Evolutionary conservation across 1,284 basidiomycete species (phyloP).

Genomic region (Hemileia vastatrix): DNA sequence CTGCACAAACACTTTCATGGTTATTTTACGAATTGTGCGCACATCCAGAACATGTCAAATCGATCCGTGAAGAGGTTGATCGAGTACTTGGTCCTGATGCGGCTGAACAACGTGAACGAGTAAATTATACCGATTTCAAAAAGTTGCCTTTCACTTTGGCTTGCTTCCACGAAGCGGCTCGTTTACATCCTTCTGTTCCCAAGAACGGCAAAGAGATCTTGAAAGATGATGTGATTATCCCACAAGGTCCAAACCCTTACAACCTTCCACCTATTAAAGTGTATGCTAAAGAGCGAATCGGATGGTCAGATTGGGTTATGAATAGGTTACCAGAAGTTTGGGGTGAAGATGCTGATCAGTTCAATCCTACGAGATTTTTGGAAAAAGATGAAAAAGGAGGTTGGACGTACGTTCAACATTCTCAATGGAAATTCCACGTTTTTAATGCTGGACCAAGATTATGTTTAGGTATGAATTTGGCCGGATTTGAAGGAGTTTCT

Average conservation of each 20-base stretch:
- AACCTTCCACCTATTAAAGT: conserved; percentile 33
- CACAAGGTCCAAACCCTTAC: conserved; percentile 28
- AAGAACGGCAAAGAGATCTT: conserved; percentile 29
- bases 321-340: conserved; percentile 33
- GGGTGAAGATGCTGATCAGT: conserved; percentile 32
- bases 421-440: conserved; percentile 37
- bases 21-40: conserved; percentile 32
- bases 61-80: conserved; percentile 29
- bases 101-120: no score
- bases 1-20: conserved; percentile 34
- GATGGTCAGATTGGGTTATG: conserved; percentile 39
- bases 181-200: conserved; percentile 35
- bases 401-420: conserved; percentile 24
- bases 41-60: conserved; percentile 28
- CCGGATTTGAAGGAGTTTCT: conserved; percentile 1
- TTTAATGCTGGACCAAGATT: conserved; percentile 11
- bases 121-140: no score
- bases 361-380: conserved; percentile 33
- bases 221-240: conserved; percentile 33
- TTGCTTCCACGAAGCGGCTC: conserved; percentile 31
- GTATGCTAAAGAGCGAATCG: conserved; percentile 29
- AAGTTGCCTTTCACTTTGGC: conserved; percentile 32
- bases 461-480: conserved; percentile 19
- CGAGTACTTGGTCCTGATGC: conserved; percentile 24
- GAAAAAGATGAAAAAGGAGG: conserved; percentile 26